A percentile compares a stretch with the other conserved stretches of the same genome.
These are phyloP conservation scores for Pseudogymnoascus verrucosus DNA, from an alignment of 2,329 filamentous ascomycete genomes.

Conservation along the genomic window DNA sequence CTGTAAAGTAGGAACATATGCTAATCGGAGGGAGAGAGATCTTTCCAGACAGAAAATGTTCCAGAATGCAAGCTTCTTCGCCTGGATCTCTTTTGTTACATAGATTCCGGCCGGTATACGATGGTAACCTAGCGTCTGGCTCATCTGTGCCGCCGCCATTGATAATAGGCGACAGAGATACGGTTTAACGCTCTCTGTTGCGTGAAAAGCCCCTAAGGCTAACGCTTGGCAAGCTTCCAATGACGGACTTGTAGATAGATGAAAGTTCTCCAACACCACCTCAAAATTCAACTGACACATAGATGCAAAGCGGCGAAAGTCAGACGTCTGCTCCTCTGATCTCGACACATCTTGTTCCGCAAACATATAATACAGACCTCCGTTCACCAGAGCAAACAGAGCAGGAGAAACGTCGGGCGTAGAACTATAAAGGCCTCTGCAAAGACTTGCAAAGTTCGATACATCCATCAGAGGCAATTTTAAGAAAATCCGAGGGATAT, in stretches of 20 bases:
- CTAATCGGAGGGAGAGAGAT: constrained; percentile 13
- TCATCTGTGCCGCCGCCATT: constrained; percentile 10
- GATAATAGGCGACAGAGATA: constrained; percentile 5
- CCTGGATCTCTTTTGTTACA: constrained; percentile 3
- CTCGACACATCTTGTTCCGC: not conserved
- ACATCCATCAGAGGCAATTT: not conserved
- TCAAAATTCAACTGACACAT: not conserved
- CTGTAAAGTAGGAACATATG: constrained; percentile 13
- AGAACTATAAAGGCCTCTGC: not conserved
- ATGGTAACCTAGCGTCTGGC: constrained; percentile 10
- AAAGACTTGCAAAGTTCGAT: not conserved
- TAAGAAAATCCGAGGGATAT: not conserved
- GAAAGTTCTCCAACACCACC: not conserved
- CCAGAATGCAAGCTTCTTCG: constrained; percentile 14
- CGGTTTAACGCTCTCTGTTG: constrained; percentile 6
- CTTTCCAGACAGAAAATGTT: constrained; percentile 14
- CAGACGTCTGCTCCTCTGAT: not conserved
- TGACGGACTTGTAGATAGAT: not conserved
- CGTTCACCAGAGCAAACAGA: constrained; percentile 13
- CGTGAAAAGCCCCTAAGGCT: not conserved
- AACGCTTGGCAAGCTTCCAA: not conserved
- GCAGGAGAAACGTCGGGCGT: not conserved
- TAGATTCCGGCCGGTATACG: not conserved
- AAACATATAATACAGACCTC: constrained; percentile 14
- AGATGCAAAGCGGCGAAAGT: not conserved